These are phyloP conservation scores for Fusarium illudens DNA, from an alignment of 2,329 filamentous ascomycete genomes.

Conservation along the genomic window DNA sequence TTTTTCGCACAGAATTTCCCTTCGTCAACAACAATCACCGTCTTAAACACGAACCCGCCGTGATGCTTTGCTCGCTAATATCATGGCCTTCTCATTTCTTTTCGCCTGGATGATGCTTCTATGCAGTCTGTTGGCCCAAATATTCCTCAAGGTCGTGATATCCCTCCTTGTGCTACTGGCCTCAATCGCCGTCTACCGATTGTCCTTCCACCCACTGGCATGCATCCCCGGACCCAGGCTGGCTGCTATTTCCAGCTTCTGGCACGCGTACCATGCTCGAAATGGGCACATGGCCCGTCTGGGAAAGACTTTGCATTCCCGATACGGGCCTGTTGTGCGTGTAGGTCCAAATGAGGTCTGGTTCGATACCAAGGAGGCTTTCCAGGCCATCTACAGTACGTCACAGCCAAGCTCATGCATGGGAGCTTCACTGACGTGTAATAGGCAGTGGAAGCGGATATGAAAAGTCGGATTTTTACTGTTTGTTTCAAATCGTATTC, in stretches of 20 bases:
- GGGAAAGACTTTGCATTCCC: slow-evolving; percentile 54
- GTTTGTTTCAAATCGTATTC: slow-evolving; percentile 44
- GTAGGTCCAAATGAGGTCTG: slow-evolving; percentile 64
- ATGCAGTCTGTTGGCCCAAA: not conserved
- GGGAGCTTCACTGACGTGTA: not conserved
- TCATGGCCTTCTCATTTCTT: slow-evolving; percentile 16
- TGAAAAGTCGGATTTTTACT: slow-evolving; percentile 62
- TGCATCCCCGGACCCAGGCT: slow-evolving; percentile 56
- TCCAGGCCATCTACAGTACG: slow-evolving; percentile 58
- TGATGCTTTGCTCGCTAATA: slow-evolving; percentile 18
- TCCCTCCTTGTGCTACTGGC: slow-evolving; percentile 25
- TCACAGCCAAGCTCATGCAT: not conserved
- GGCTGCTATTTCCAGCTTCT: slow-evolving; percentile 57
- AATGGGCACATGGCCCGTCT: slow-evolving; percentile 54
- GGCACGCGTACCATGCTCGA: slow-evolving; percentile 57
- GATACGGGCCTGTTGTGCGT: slow-evolving; percentile 61
- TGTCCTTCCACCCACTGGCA: slow-evolving; percentile 56
- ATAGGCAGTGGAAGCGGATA: slow-evolving; percentile 57
- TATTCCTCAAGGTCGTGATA: not conserved
- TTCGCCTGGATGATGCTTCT: slow-evolving; percentile 6
- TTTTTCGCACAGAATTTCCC: slow-evolving; percentile 12
- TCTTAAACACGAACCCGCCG: not conserved
- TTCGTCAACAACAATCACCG: not conserved
- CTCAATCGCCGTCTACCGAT: slow-evolving; percentile 47
- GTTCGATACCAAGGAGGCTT: slow-evolving; percentile 59